Base-by-base conservation (phyloP, 768 basidiomycete genomes). In the Leccinum olivaceopallidum region DNA sequence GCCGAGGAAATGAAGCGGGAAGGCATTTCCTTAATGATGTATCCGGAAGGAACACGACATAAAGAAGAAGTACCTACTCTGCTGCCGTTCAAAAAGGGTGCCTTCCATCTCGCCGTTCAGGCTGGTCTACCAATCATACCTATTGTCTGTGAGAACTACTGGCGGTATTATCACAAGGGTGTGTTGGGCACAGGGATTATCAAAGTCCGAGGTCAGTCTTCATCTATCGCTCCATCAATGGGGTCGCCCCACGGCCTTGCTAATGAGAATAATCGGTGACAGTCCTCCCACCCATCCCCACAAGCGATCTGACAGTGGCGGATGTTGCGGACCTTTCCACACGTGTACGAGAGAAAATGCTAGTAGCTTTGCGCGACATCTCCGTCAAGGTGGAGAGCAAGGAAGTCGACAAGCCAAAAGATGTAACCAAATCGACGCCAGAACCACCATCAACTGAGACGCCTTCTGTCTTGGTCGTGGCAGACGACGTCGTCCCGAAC, bases 81-180 rank as follows among this genome's bases (percentile, higher is more conserved):
- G 71, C 80, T 91, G 6, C 89, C 93, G 3, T 88, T 99, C 80
- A 99, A 99, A 81, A 99, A 98, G 75, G 97, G 97, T 44, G 95
- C 94, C 4, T 98, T 98, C 81, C 95, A 98, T 72, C 83, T 98
- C 54, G 97, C 97, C 30, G 82, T 98, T 26, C 88, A 95, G 75
- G 87, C 93, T 13, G 86, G 90, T 32, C 83, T 98, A 51, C 96
- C 97, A 6, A 88, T 99, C 68, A 83, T 92, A 32, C 96, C 97
- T 6, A 83, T 99, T 55, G 88, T 98, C 3, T 86, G 87, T 55
- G 94, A 98, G 78, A 98, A 98, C 74, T 99, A 98, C 73, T 92
- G 92, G 83, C 77, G 84, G 62, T 65, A 96, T 51, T 98, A 97
- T 73, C 86, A 85, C 69, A 82, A 86, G 63, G 88, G 88, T 37